Evolutionary conservation across 176 grass and related monocot species (phyloP), one percentile per base, ranked within the genome.

Genomic region (Elaeis guineensis): DNA sequence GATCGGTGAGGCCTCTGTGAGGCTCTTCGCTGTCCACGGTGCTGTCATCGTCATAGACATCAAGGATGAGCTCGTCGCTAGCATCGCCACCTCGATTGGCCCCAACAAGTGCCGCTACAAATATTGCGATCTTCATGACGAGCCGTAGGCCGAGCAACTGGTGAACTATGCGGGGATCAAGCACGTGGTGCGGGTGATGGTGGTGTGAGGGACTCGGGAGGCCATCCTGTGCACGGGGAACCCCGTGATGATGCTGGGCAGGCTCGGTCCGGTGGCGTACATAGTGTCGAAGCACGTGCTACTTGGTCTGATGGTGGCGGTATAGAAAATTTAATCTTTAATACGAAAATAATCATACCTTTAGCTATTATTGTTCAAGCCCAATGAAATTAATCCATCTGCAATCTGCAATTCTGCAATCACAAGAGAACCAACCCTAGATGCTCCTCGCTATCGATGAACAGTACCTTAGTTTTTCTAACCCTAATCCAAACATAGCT

Each of bases 271-370:
- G 4, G 79, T 79, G 1, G 62, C 85, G 17, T 95, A 95, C 75
- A 77, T 71, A 39, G 75, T 81, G n/a, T 95, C 89, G 26, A 95
- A 95, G 79, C 85, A 85, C 55, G 89, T 85, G 16, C 20, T 95
- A 50, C 50, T 85, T 48, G 85, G 89, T 29, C 59, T 95, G 56
- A 81, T 95, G 32, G 69, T 72, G 48, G 73, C 79, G 2, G 85
- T n/a, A n/a, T n/a, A n/a, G n/a, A n/a, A n/a, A n/a, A n/a, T n/a
- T n/a, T n/a, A n/a, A n/a, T n/a, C n/a, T n/a, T n/a, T n/a, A n/a
- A 23, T 23, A 2, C 1, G 1, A 2, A 23, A 23, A 23, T 2
- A 23, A 23, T 2, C 0, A 23, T 23, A 23, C 23, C 23, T 23
- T 2, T 1, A 23, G 23, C 23, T 2, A 23, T 23, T 23, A 2